Conservation (phyloP, 179 eudicot species). For the Nepenthes alata region DNA sequence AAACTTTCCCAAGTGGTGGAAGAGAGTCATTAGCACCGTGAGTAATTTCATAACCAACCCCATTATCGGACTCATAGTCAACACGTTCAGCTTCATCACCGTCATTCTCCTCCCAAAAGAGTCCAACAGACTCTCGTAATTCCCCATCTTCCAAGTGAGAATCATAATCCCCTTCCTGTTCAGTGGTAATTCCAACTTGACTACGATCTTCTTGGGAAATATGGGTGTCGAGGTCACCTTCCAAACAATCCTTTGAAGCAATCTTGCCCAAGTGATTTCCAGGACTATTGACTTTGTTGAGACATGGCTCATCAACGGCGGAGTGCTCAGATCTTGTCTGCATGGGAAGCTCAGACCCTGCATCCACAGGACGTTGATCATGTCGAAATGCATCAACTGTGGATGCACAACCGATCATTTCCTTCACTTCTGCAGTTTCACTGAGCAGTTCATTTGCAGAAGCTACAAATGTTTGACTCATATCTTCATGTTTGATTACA, state of each 20-base stretch:
- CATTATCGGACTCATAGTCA: constrained; percentile 48
- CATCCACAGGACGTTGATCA: background rate
- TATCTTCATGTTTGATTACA: constrained; percentile 4
- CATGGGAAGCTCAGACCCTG: background rate
- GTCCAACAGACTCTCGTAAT: constrained; percentile 39
- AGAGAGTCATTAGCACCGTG: constrained; percentile 23
- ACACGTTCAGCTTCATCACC: constrained; percentile 46
- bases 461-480: background rate
- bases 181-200: constrained; percentile 17
- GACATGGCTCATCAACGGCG: constrained; percentile 1
- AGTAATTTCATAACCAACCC: constrained; percentile 25
- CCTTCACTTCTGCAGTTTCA: background rate
- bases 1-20: constrained; percentile 12
- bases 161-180: constrained; percentile 38
- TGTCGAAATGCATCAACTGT: background rate
- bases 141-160: constrained; percentile 81
- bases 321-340: constrained; percentile 1
- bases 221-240: constrained; percentile 15
- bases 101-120: constrained; percentile 46
- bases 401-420: background rate
- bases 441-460: background rate
- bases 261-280: constrained; percentile 6
- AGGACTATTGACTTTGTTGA: constrained; percentile 5
- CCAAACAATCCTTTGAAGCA: constrained; percentile 10
- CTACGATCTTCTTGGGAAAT: constrained; percentile 22